Evolutionary conservation across 164 flowering plant species (phyloP).

Genomic region (Nymphaea colorata): DNA sequence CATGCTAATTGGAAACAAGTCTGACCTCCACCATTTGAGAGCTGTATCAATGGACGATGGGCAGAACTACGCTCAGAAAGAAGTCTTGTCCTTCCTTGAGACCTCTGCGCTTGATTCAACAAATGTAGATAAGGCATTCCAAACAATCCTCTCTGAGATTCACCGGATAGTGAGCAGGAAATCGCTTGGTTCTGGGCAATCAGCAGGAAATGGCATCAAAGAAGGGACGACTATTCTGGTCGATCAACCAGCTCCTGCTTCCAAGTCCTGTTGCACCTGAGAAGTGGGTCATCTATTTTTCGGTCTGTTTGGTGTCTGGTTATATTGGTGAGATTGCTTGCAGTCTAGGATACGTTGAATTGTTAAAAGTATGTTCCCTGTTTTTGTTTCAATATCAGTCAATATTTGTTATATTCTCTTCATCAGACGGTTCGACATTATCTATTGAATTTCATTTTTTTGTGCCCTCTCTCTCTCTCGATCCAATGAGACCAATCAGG

Average conservation of each 20-base stretch:
- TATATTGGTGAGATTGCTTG: background rate
- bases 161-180: slow-evolving; percentile 3
- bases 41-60: slow-evolving; percentile 19
- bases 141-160: slow-evolving; percentile 23
- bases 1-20: slow-evolving; percentile 23
- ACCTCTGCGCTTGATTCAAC: slow-evolving; percentile 63
- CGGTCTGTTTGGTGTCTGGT: background rate
- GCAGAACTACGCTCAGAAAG: slow-evolving; percentile 46
- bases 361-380: background rate
- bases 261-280: background rate
- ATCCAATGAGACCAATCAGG: too few species aligned
- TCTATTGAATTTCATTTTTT: background rate
- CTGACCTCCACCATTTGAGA: slow-evolving; percentile 20
- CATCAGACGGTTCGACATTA: background rate
- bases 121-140: slow-evolving; percentile 61
- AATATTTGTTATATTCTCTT: too few species aligned
- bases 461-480: background rate
- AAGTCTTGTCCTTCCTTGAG: slow-evolving; percentile 45
- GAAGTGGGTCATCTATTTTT: background rate
- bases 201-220: background rate
- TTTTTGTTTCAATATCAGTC: background rate
- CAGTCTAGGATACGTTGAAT: background rate
- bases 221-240: slow-evolving; percentile 1
- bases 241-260: background rate
- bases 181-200: background rate